A percentile compares a stretch with the other conserved stretches of the same genome.
Conservation (phyloP, 1,284 basidiomycete genomes). For the Marasmius tenuissimus region DNA sequence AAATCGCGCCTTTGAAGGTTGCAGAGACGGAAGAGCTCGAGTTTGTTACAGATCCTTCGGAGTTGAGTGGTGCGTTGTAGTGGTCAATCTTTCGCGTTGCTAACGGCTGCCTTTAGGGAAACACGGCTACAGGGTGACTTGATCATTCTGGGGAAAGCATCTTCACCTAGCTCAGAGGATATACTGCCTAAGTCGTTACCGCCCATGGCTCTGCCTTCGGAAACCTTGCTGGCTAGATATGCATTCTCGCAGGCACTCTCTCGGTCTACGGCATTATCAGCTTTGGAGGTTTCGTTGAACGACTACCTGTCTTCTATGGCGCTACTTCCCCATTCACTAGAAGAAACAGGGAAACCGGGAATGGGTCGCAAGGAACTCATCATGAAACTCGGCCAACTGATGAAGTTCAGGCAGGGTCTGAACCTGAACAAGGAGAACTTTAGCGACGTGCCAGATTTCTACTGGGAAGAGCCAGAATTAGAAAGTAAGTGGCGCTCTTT, state of each 20-base stretch:
- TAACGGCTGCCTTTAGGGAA: slow-evolving; percentile 42
- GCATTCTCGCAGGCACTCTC: slow-evolving; percentile 88
- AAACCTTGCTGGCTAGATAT: slow-evolving; percentile 81
- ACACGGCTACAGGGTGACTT: slow-evolving; percentile 87
- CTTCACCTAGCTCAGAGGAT: slow-evolving; percentile 47
- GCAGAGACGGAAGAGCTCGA: slow-evolving; percentile 88
- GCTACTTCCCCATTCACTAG: slow-evolving; percentile 70
- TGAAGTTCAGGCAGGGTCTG: slow-evolving; percentile 86
- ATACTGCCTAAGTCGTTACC: slow-evolving; percentile 44
- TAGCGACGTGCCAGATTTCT: slow-evolving; percentile 86
- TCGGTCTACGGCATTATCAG: slow-evolving; percentile 82
- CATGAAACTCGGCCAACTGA: slow-evolving; percentile 84
- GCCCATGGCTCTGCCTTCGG: slow-evolving; percentile 51
- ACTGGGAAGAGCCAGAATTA: slow-evolving; percentile 88
- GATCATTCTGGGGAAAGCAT: slow-evolving; percentile 80
- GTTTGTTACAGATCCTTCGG: slow-evolving; percentile 84
- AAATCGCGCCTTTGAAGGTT: slow-evolving; percentile 65
- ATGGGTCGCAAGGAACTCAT: slow-evolving; percentile 78
- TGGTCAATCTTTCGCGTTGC: slow-evolving; percentile 12
- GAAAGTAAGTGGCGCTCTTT: slow-evolving; percentile 55
- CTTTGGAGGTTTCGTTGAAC: slow-evolving; percentile 80
- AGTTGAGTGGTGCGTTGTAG: slow-evolving; percentile 43
- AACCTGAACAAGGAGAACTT: slow-evolving; percentile 89
- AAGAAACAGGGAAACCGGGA: slow-evolving; percentile 79
- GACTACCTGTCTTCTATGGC: slow-evolving; percentile 81